Evolutionary conservation across 192 early-diverging fungal genomes (phyloP), one percentile per base, ranked within the genome.

Genomic region (Linnemannia zychae): DNA sequence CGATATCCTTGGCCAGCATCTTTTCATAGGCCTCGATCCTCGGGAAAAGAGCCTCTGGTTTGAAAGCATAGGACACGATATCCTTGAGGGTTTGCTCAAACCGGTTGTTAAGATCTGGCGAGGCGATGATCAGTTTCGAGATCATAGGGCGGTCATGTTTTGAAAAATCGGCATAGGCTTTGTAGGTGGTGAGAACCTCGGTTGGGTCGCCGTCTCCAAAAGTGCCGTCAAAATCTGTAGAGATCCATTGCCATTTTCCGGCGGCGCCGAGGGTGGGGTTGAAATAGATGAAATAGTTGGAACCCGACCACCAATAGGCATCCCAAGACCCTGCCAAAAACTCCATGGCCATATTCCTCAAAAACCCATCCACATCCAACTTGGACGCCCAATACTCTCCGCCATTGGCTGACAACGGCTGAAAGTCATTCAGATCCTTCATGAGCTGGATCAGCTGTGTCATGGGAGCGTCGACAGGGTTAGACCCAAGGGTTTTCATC

Each of bases 201-300:
- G 57, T 53, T 1, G 84, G 75, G 33, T 80, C 76, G 52, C 84
- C 80, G 36, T 86, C 78, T 15, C 87, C 87, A 67, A 81, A 88
- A 1, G 83, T 81, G 65, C 85, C 87, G 16, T 88, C 87, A 24
- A 88, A 88, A 49, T 88, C 87, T 37, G 84, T 86, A 17, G 87
- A 82, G 38, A 88, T 86, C 24, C 84, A 75, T 22, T 84, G 80
- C 83, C 83, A 88, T 20, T 48, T 53, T 1, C 78, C 81, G 9
- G 76, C 74, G 7, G 71, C 36, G 12, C 53, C 24, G 17, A 76
- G 34, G 33, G 83, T 46, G 20, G 84, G 83, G 68, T 78, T 88
- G 60, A 86, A 72, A 73, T 88, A 88, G 20, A 77, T 40, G 49
- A 77, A 77, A 68, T 86, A 88, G 65, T 88, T 88, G 33, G 79